phyloP scores from a whole-genome alignment of 2,329 filamentous ascomycete species.

The Fusarium tjaetaba region DNA sequence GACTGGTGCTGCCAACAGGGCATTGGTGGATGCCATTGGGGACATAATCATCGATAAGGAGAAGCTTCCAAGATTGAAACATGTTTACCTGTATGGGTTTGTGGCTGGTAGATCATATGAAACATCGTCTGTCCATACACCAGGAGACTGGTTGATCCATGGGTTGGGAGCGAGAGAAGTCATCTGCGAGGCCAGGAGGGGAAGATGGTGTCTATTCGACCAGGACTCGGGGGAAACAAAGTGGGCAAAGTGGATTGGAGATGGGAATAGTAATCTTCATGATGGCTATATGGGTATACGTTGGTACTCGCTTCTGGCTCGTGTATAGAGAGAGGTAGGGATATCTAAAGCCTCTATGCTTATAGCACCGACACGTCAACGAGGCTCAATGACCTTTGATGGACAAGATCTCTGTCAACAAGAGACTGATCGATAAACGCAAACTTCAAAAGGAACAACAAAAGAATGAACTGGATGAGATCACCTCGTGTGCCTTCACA shows the following conservation, averaged over 20 bases:
- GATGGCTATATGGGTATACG: constrained; percentile 14
- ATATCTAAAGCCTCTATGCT: accelerated
- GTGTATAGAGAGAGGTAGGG: background rate
- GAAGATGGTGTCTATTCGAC: constrained; percentile 20
- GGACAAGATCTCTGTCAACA: background rate
- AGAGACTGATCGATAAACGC: accelerated
- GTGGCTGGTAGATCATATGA: background rate
- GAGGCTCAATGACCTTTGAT: background rate
- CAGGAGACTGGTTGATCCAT: background rate
- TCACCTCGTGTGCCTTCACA: constrained; percentile 5
- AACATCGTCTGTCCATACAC: background rate
- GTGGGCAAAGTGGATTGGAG: constrained; percentile 11
- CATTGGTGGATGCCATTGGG: background rate
- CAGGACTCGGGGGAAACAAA: background rate
- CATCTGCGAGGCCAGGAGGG: background rate
- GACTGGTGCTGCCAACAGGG: background rate
- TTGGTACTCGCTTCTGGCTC: background rate
- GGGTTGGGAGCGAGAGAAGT: background rate
- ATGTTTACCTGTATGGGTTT: constrained; percentile 15
- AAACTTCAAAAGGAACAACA: background rate
- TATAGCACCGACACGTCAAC: background rate
- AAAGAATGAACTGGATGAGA: background rate
- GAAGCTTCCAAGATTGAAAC: background rate
- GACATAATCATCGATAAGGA: background rate
- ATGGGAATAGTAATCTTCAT: constrained; percentile 1